These are phyloP conservation scores for Melastoma malabathricum DNA, from an alignment of 345 rosid genomes.

Conservation along the genomic window DNA sequence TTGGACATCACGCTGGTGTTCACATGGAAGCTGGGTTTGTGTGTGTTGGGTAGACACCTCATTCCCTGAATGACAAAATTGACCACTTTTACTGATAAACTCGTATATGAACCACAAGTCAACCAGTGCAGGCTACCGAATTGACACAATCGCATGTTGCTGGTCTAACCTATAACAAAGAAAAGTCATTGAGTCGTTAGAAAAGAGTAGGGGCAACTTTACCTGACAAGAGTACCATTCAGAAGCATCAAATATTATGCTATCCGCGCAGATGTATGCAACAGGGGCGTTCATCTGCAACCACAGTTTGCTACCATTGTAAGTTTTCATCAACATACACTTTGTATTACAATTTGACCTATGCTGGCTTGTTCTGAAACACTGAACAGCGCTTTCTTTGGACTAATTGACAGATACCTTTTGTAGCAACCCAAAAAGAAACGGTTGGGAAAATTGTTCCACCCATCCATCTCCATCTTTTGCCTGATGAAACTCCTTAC, in stretches of 20 bases:
- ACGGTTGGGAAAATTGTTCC: slow-evolving; percentile 74
- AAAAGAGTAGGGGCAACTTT: slow-evolving; percentile 9
- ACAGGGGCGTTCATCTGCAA: slow-evolving; percentile 70
- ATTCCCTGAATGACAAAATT: slow-evolving; percentile 57
- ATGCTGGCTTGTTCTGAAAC: too few species aligned
- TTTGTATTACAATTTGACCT: too few species aligned
- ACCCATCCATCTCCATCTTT: slow-evolving; percentile 99
- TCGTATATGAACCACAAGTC: too few species aligned
- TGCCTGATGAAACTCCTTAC: slow-evolving; percentile 84
- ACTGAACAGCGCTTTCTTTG: too few species aligned
- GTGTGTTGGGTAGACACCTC: slow-evolving; percentile 85
- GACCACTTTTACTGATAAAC: too few species aligned
- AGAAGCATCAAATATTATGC: slow-evolving; percentile 80
- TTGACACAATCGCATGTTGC: too few species aligned
- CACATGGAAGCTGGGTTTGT: slow-evolving; percentile 96
- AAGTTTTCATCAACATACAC: neutral
- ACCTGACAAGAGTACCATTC: slow-evolving; percentile 99
- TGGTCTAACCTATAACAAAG: neutral
- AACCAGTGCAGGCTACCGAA: too few species aligned
- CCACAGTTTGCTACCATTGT: slow-evolving; percentile 1
- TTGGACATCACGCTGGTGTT: slow-evolving; percentile 57
- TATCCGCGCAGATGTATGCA: slow-evolving; percentile 83
- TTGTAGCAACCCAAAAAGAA: slow-evolving; percentile 72
- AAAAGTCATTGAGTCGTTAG: neutral
- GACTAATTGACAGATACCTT: slow-evolving; percentile 32